Conservation (phyloP, 352 stramenopile species). For the Hyphochytrium catenoides region DNA sequence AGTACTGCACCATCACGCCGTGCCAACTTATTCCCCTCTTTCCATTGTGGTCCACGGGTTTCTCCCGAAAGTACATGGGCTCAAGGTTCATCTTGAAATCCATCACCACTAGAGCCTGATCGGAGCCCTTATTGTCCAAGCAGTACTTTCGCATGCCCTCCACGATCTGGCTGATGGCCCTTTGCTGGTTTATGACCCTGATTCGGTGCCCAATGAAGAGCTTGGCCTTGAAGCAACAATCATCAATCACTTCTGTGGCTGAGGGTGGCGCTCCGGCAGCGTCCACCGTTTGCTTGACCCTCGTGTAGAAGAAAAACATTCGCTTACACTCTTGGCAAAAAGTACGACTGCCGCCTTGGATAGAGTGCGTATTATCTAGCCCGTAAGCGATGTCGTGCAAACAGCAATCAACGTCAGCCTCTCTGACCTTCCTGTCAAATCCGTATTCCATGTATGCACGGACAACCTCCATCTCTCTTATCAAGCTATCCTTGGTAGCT, state of each 20-base stretch:
- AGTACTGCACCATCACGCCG: conserved; percentile 11
- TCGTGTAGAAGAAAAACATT: conserved; percentile 2
- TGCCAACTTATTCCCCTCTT: conserved; percentile 15
- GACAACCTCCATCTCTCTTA: no score
- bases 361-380: background rate
- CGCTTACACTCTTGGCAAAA: conserved; percentile 1
- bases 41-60: conserved; percentile 13
- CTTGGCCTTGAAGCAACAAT: background rate
- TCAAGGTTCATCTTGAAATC: conserved; percentile 20
- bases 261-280: no score
- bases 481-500: no score
- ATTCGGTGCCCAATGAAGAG: conserved; percentile 3
- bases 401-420: background rate
- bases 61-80: conserved; percentile 12
- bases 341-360: background rate
- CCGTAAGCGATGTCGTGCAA: conserved; percentile 5
- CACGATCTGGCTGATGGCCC: background rate
- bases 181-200: conserved; percentile 3
- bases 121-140: background rate
- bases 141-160: background rate
- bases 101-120: conserved; percentile 11
- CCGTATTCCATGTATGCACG: background rate
- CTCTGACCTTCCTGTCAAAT: background rate
- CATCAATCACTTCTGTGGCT: background rate
- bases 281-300: no score